These are phyloP conservation scores for Hypericum androsaemum DNA, from an alignment of 345 rosid species.

Conservation along the genomic window DNA sequence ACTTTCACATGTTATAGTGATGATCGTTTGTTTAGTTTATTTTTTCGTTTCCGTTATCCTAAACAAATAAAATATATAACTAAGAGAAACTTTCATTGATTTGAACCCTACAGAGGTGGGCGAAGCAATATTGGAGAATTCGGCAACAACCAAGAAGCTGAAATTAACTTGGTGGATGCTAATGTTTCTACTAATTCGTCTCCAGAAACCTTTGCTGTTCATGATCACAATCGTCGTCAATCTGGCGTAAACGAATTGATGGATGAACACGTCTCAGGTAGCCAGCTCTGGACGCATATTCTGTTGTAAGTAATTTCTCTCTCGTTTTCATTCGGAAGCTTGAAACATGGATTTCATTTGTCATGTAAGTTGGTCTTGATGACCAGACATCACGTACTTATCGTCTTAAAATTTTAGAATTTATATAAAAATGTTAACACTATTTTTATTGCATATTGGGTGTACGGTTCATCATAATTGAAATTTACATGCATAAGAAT, in stretches of 20 bases:
- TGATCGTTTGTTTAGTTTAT: too few species aligned
- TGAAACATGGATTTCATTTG: neutral
- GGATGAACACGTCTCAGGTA: slow-evolving; percentile 46
- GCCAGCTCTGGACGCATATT: slow-evolving; percentile 55
- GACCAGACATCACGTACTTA: too few species aligned
- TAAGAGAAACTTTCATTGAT: neutral
- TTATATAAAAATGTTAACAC: too few species aligned
- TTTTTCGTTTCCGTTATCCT: too few species aligned
- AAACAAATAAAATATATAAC: too few species aligned
- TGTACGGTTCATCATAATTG: too few species aligned
- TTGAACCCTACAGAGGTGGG: slow-evolving; percentile 24
- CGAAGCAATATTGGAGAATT: slow-evolving; percentile 33
- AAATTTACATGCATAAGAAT: too few species aligned
- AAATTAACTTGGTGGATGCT: slow-evolving; percentile 40
- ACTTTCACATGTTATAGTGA: too few species aligned
- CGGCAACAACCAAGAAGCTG: slow-evolving; percentile 30
- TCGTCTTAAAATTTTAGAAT: too few species aligned
- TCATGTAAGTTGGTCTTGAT: neutral
- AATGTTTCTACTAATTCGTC: slow-evolving; percentile 34
- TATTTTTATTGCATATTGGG: too few species aligned
- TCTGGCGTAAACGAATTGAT: slow-evolving; percentile 24
- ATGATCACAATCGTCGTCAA: slow-evolving; percentile 12
- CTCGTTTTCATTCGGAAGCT: neutral
- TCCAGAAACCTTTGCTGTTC: slow-evolving; percentile 24
- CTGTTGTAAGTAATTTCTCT: slow-evolving; percentile 38